Evolutionary conservation across 176 grass and related monocot species (phyloP).

Genomic region (Coix lacrymajobi): DNA sequence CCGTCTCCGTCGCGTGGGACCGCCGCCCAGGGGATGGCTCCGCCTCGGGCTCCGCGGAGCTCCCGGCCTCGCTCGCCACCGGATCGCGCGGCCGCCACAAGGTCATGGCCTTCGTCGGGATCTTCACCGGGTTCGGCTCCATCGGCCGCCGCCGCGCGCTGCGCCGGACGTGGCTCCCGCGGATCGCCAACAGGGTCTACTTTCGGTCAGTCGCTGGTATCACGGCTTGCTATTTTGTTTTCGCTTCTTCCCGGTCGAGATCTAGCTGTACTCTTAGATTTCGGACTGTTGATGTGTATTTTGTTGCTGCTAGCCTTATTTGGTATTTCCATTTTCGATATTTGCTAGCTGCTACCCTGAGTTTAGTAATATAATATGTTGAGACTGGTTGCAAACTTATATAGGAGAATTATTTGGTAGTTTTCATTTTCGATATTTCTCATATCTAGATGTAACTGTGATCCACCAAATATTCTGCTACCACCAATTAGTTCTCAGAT

Average conservation of each 20-base stretch:
- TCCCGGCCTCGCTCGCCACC: slow-evolving; percentile 28
- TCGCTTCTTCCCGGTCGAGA: slow-evolving; percentile 1
- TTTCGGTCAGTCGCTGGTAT: slow-evolving; percentile 66
- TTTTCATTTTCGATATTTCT: neutral
- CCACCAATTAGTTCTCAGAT: neutral
- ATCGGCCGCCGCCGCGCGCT: slow-evolving; percentile 59
- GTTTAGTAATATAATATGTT: neutral
- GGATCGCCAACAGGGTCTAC: slow-evolving; percentile 74
- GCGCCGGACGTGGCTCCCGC: slow-evolving; percentile 75
- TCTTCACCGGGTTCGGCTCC: slow-evolving; percentile 89
- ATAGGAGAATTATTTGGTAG: neutral
- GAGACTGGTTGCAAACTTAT: neutral
- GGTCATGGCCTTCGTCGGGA: slow-evolving; percentile 97
- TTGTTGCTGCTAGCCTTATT: neutral
- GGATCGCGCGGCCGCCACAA: slow-evolving; percentile 65
- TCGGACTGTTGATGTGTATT: neutral
- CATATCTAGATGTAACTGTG: neutral
- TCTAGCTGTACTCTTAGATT: slow-evolving; percentile 8
- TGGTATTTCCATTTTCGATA: too few relatives aligned
- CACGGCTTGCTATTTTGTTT: slow-evolving; percentile 13
- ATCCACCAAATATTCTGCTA: neutral
- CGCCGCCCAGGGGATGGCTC: slow-evolving; percentile 13
- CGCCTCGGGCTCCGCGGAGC: neutral
- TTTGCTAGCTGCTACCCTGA: neutral
- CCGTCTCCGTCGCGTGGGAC: slow-evolving; percentile 84